A percentile compares a stretch with the other conserved stretches of the same genome.
These are phyloP conservation scores for Oryza meridionalis DNA, from an alignment of 176 grass and related monocot species.

Conservation along the genomic window DNA sequence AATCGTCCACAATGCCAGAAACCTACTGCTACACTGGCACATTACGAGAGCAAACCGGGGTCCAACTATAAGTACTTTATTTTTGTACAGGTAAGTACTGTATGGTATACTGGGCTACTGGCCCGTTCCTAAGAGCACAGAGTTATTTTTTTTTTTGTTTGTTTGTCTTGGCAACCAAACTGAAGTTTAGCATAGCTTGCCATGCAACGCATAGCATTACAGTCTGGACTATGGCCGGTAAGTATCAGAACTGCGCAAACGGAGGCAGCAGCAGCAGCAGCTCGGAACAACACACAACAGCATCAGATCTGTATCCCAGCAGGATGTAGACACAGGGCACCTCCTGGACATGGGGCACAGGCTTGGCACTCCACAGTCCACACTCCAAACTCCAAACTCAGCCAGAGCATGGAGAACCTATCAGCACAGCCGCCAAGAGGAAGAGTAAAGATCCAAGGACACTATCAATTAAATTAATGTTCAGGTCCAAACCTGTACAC, in stretches of 20 bases:
- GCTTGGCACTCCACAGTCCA: background rate
- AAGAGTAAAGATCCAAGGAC: slow-evolving; percentile 43
- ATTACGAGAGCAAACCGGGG: background rate
- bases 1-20: background rate
- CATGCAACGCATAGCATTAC: background rate
- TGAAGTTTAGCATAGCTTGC: background rate
- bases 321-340: background rate
- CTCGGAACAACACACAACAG: background rate
- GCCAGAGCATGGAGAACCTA: background rate
- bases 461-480: slow-evolving; percentile 70
- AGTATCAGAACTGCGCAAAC: background rate
- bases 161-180: background rate
- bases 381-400: background rate
- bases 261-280: slow-evolving; percentile 13
- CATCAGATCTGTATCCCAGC: background rate
- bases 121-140: background rate
- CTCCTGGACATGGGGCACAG: slow-evolving; percentile 7
- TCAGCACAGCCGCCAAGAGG: slow-evolving; percentile 10
- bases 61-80: background rate
- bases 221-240: background rate
- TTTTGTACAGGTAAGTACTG: background rate
- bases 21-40: background rate
- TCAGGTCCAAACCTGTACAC: slow-evolving; percentile 84
- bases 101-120: background rate
- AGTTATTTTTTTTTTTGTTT: background rate